Base-by-base conservation (phyloP, 2,329 filamentous ascomycete species). In the Epichloe baconii region DNA sequence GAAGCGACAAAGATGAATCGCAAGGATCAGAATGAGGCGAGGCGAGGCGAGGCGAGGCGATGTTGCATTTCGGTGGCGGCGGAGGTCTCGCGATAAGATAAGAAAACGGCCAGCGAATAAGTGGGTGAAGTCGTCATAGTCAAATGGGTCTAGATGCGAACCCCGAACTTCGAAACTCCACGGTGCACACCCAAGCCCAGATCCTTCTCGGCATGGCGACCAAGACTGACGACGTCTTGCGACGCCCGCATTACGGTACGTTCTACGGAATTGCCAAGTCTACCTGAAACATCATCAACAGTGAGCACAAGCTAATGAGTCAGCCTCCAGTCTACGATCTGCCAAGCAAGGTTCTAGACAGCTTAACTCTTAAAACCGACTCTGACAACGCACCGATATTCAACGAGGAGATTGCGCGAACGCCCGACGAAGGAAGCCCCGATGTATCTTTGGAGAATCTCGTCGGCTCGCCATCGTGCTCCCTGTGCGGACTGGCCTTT, bases 401-500 rank as follows among this genome's bases (percentile, higher is more conserved):
- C 12, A 52, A 55, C 21, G 43, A 58, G 50, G 58, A 59, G 40
- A 58, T 56, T 35, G 54, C 60, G 8, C 60, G 54, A 43, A 57
- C 59, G 44, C 51, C 58, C 7, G 48, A 48, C 37, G 53, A 65
- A 31, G 55, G 59, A 51, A 57, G 55, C 57, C 52, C 46, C n/a
- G 53, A 55, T 17, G 49, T 62, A 2, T 57, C 61, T 14, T 56
- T 63, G 56, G 67, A 70, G 61, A 51, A 43, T 45, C 50, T 75
- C 53, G 75, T 78, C 38, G 79, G 80, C 10, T 77, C 86, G 5
- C 89, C 86, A 53, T 79, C 88, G 14, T 98, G 93, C 65, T 81
- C 83, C 1, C 75, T 97, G 4, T 98, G 93, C 68, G 74, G 76
- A 40, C 75, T 89, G 38, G 72, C 77, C 5, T 95, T 94, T 60